Conservation (phyloP, 1,284 basidiomycete genomes). For the Ceratobasidium sp. region DNA sequence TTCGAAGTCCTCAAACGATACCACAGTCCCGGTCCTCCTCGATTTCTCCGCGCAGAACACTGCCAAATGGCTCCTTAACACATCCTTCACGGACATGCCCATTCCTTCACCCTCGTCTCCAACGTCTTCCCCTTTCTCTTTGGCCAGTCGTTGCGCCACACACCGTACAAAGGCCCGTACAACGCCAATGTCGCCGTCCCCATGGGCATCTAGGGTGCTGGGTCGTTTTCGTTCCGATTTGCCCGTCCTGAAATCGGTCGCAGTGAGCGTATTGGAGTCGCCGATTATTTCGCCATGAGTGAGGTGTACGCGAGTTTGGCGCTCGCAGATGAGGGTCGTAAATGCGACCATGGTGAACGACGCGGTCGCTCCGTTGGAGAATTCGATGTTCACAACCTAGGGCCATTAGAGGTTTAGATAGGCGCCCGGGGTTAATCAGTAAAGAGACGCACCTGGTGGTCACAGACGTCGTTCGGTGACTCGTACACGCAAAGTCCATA, state of each 20-base stretch:
- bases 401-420: neutral
- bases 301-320: constrained; percentile 83
- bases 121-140: constrained; percentile 23
- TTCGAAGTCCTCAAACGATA: constrained; percentile 63
- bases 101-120: constrained; percentile 69
- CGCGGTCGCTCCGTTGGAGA: constrained; percentile 79
- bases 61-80: constrained; percentile 81
- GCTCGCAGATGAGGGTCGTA: constrained; percentile 75
- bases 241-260: constrained; percentile 79
- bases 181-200: constrained; percentile 83
- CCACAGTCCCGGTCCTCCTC: constrained; percentile 72
- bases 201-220: constrained; percentile 62
- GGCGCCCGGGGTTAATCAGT: neutral
- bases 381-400: constrained; percentile 84
- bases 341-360: constrained; percentile 88
- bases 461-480: constrained; percentile 82
- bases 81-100: constrained; percentile 73
- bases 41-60: constrained; percentile 89
- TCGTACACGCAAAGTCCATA: constrained; percentile 89
- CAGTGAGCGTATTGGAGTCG: constrained; percentile 79
- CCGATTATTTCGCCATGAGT: constrained; percentile 86
- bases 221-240: constrained; percentile 19
- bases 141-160: constrained; percentile 61
- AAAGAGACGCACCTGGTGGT: constrained; percentile 68
- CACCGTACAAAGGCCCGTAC: constrained; percentile 80